Base-by-base conservation (phyloP, 768 basidiomycete species). In the Boletus sp. region DNA sequence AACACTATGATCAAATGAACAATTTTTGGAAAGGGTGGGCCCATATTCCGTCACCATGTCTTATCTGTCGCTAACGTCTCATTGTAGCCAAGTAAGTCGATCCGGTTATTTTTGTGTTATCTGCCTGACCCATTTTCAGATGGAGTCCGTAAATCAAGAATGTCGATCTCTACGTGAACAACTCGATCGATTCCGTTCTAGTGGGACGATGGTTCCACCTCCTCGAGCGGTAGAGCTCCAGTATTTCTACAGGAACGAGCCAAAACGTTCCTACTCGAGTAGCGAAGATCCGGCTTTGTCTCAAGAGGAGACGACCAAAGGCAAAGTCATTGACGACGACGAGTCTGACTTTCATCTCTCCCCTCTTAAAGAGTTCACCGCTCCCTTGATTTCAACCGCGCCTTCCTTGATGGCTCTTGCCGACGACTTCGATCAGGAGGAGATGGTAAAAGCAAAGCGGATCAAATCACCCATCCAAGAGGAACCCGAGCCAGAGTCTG, bases 1-100 rank as follows among this genome's bases (percentile, higher is more conserved):
- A 82, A 32, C 82, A 82, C 62, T 80, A 78, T 50, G 73, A 74
- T 48, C 71, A 77, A 39, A 76, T 83, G 58, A 77, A 79, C 33
- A 70, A 66, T 29, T 78, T 71, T 55, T 75, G 75, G 73, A 74
- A 68, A 57, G 62, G 66, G 71, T 77, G 55, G 57, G 77, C 24
- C 24, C 24, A 24, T 64, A 51, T 52, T 54, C 35, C 36, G 32
- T 63, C 54, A 41, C 7, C 36, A 29, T 56, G 14, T 33, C 47
- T 56, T 52, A 57, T 52, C 47, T 61, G 5, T 62, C 37, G 52
- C 66, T 71, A 7, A 71, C 56, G 24, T 58, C 54, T 56, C 46
- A 39, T 63, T 65, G 30, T 67, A 75, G 69, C 73, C 60, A 76
- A 78, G 56, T 73, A 62, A 58, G 73, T 76, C 37, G 50, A 56